Conservation (phyloP, 2,329 filamentous ascomycete genomes). For the Berkeleyomyces rouxiae region DNA sequence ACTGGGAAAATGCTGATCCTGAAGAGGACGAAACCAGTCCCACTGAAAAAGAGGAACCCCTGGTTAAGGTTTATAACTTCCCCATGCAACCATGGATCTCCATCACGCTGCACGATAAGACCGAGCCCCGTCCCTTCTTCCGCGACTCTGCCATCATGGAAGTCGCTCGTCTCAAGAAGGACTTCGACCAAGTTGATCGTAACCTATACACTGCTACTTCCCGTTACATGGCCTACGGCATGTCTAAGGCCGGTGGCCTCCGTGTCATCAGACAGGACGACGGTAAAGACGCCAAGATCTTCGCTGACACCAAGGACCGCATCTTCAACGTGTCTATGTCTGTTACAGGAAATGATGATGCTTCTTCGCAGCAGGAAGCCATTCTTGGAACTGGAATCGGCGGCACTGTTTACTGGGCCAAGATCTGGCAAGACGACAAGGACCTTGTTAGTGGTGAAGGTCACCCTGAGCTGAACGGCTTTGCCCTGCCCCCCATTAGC, state of each 20-base stretch:
- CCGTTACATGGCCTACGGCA: conserved; percentile 84
- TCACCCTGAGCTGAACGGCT: conserved; percentile 67
- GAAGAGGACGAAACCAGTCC: conserved; percentile 47
- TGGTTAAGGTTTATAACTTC: conserved; percentile 77
- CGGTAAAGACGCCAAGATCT: conserved; percentile 79
- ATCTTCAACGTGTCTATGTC: conserved; percentile 89
- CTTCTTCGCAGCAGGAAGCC: conserved; percentile 45
- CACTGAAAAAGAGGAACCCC: conserved; percentile 9
- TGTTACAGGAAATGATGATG: conserved; percentile 28
- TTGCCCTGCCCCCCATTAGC: conserved; percentile 74
- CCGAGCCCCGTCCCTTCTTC: conserved; percentile 45
- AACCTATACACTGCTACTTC: conserved; percentile 80
- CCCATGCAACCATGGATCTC: conserved; percentile 93
- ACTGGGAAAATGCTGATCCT: conserved; percentile 77
- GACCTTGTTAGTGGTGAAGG: conserved; percentile 58
- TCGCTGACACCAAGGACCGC: conserved; percentile 78
- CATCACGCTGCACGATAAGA: conserved; percentile 52
- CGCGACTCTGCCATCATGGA: conserved; percentile 73
- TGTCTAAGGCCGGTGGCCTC: conserved; percentile 83
- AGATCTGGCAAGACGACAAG: conserved; percentile 58
- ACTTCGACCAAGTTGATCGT: conserved; percentile 93
- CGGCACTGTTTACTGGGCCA: conserved; percentile 91
- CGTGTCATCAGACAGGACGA: conserved; percentile 90
- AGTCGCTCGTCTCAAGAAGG: conserved; percentile 88
- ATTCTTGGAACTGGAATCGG: conserved; percentile 88